These are phyloP conservation scores for Amphirosellinia nigrospora DNA, from an alignment of 495 filamentous ascomycete species.

Conservation along the genomic window DNA sequence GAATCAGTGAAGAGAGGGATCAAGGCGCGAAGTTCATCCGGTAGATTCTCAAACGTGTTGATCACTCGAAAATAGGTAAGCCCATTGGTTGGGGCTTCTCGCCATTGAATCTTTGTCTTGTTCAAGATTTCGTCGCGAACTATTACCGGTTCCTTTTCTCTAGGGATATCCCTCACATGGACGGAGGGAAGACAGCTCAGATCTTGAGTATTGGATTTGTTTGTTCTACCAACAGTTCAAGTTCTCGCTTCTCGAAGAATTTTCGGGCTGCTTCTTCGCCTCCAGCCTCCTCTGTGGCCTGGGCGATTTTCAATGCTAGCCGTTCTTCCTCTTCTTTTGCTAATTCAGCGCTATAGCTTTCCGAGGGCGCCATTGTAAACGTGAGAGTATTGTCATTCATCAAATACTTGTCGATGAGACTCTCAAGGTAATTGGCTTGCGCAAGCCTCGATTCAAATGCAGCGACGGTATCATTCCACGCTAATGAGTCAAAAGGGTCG, in stretches of 20 bases:
- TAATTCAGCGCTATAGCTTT: conserved; percentile 73
- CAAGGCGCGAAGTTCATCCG: conserved; percentile 81
- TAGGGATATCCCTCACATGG: conserved; percentile 84
- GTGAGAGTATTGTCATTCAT: conserved; percentile 84
- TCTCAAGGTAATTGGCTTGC: conserved; percentile 79
- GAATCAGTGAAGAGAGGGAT: conserved; percentile 92
- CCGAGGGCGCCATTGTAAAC: conserved; percentile 91
- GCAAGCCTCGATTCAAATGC: conserved; percentile 77
- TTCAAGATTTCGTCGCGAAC: conserved; percentile 71
- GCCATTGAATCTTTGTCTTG: conserved; percentile 80
- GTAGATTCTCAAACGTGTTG: conserved; percentile 77
- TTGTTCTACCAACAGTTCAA: conserved; percentile 82
- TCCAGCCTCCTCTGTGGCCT: conserved; percentile 70
- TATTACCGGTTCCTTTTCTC: conserved; percentile 72
- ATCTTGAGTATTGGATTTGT: conserved; percentile 79
- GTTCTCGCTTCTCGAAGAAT: conserved; percentile 73
- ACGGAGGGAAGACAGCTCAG: conserved; percentile 87
- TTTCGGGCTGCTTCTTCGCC: conserved; percentile 71
- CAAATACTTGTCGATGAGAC: conserved; percentile 86
- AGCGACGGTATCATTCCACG: conserved; percentile 85
- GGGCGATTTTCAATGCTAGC: conserved; percentile 70
- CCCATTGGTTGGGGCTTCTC: conserved; percentile 91
- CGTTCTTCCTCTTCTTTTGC: conserved; percentile 76
- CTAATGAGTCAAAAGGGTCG: conserved; percentile 86
- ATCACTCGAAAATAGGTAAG: conserved; percentile 94